These are phyloP conservation scores for Beauveria pseudobassiana DNA, from an alignment of 2,329 filamentous ascomycete genomes.

Conservation along the genomic window DNA sequence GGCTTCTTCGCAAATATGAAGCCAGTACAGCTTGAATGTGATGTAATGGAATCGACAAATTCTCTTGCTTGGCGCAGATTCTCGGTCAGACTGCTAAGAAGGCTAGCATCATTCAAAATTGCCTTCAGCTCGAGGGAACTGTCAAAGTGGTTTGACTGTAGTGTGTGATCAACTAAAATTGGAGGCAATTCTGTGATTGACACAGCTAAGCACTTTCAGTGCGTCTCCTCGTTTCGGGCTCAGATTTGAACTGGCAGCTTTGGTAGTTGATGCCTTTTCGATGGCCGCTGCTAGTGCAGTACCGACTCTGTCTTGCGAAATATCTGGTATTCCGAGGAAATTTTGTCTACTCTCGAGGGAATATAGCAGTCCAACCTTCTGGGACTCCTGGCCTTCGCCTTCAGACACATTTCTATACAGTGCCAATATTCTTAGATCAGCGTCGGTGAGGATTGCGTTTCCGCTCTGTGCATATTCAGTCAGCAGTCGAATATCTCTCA, in stretches of 20 bases:
- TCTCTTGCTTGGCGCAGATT: conserved; percentile 64
- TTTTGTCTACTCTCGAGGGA: conserved; percentile 78
- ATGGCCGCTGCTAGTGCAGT: conserved; percentile 61
- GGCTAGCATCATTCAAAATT: conserved; percentile 57
- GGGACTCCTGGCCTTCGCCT: conserved; percentile 75
- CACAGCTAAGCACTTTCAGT: conserved; percentile 71
- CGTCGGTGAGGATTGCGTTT: conserved; percentile 88
- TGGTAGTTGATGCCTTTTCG: conserved; percentile 43
- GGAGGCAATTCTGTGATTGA: conserved; percentile 87
- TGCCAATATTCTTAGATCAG: conserved; percentile 71
- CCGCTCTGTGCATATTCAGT: conserved; percentile 48
- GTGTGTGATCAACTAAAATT: conserved; percentile 77
- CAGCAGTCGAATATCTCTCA: conserved; percentile 5
- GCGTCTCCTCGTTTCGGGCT: conserved; percentile 69
- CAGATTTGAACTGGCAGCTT: conserved; percentile 48
- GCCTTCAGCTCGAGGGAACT: conserved; percentile 57
- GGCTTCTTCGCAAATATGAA: conserved; percentile 75
- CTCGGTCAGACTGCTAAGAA: conserved; percentile 59
- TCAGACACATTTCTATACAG: conserved; percentile 74
- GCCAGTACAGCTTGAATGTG: conserved; percentile 59
- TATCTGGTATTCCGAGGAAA: conserved; percentile 62
- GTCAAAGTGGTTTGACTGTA: conserved; percentile 65
- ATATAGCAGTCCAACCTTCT: conserved; percentile 71
- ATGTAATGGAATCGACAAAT: conserved; percentile 62
- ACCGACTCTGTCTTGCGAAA: conserved; percentile 67